Evolutionary conservation across 1,284 basidiomycete species (phyloP).

Genomic region (Mrakiaceae sp.): DNA sequence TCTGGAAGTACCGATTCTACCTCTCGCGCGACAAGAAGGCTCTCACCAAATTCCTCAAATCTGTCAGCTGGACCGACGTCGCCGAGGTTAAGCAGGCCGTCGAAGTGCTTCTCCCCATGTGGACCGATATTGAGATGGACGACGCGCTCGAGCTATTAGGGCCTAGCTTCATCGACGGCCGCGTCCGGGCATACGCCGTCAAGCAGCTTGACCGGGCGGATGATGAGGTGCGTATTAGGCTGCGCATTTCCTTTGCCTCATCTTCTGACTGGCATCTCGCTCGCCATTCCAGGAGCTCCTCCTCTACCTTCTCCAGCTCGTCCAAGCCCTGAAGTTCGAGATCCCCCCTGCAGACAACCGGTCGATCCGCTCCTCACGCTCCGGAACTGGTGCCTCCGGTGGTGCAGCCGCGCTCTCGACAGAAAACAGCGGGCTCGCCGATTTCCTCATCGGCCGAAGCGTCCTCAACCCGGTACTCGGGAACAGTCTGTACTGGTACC

Average conservation of each 20-base stretch:
- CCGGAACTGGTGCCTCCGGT: constrained; percentile 14
- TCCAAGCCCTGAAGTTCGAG: constrained; percentile 95
- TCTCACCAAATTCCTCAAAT: constrained; percentile 95
- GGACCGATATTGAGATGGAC: constrained; percentile 94
- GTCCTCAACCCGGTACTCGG: constrained; percentile 73
- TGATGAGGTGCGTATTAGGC: constrained; percentile 59
- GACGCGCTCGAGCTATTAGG: constrained; percentile 93
- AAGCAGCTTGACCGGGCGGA: constrained; percentile 80
- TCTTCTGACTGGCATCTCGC: constrained; percentile 1
- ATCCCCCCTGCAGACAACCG: constrained; percentile 31
- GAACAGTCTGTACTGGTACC: constrained; percentile 92
- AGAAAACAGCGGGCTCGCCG: constrained; percentile 72
- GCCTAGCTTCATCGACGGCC: constrained; percentile 76
- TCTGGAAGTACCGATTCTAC: constrained; percentile 99
- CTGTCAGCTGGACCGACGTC: constrained; percentile 91
- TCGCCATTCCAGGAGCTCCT: constrained; percentile 58
- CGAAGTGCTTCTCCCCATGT: constrained; percentile 86
- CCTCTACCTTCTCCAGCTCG: constrained; percentile 87
- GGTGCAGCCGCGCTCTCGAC: constrained; percentile 53
- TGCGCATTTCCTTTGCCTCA: background rate
- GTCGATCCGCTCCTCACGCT: constrained; percentile 14
- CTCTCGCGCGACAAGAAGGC: constrained; percentile 68
- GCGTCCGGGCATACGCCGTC: constrained; percentile 90
- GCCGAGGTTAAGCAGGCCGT: constrained; percentile 96
- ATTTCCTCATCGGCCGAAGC: constrained; percentile 79